These are phyloP conservation scores for Leishmania tropica DNA, from an alignment of 208 protist species.

Conservation along the genomic window DNA sequence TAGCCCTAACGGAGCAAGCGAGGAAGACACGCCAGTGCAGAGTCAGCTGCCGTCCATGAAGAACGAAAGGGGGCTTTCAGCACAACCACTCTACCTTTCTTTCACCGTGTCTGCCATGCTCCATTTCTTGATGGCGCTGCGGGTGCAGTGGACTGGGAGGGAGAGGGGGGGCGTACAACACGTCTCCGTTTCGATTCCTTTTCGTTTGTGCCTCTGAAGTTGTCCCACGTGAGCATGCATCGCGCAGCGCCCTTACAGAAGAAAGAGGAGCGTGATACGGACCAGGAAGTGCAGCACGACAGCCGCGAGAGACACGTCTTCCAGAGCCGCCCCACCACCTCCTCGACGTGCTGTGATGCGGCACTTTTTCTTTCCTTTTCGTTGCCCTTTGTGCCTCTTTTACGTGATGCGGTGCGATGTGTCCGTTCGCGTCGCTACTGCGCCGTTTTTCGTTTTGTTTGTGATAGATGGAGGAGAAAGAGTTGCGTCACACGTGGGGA, in stretches of 20 bases:
- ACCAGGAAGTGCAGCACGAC: not conserved
- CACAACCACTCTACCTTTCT: not conserved
- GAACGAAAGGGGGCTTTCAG: not conserved
- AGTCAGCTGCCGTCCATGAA: not conserved
- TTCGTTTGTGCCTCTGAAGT: not conserved
- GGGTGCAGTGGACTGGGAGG: not conserved
- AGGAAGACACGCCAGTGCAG: not conserved
- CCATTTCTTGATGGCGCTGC: not conserved
- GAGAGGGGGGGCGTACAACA: not conserved
- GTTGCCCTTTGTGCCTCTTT: constrained; percentile 1
- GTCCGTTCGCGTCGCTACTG: not conserved
- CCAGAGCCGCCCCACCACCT: not conserved
- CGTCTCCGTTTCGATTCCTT: not conserved
- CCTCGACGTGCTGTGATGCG: not conserved
- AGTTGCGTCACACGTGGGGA: not conserved
- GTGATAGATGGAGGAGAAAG: not conserved
- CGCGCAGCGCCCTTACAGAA: not conserved
- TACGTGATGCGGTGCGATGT: not conserved
- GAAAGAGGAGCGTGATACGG: not conserved
- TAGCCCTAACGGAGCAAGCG: not conserved
- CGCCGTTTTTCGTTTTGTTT: not conserved
- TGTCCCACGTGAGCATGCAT: not conserved
- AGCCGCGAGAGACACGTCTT: not conserved
- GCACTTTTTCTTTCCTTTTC: not conserved
- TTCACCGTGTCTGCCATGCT: not conserved